These are phyloP conservation scores for Phytophthora chlamydospora DNA, from an alignment of 352 stramenopile species.

Conservation along the genomic window DNA sequence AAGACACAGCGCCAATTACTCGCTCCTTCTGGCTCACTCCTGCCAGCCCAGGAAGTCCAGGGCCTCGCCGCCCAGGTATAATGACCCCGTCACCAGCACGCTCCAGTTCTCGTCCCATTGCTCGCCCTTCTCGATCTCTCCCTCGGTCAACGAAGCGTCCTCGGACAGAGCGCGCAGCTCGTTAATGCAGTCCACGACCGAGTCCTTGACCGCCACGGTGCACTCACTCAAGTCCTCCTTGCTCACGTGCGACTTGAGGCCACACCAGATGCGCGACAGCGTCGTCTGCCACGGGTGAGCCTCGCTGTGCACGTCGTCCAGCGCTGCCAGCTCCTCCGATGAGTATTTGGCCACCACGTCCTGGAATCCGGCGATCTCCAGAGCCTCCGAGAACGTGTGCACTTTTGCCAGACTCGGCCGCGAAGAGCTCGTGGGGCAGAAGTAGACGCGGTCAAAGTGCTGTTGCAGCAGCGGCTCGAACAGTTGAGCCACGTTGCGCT, in stretches of 20 bases:
- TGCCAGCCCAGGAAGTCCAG: constrained; percentile 69
- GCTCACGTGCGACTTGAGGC: constrained; percentile 47
- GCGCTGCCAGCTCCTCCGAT: constrained; percentile 41
- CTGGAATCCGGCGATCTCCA: constrained; percentile 41
- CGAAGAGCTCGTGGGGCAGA: constrained; percentile 67
- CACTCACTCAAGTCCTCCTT: constrained; percentile 37
- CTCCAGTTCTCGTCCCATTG: constrained; percentile 50
- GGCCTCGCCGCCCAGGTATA: constrained; percentile 75
- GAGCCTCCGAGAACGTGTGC: constrained; percentile 68
- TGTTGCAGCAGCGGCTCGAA: constrained; percentile 65
- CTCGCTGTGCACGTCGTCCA: constrained; percentile 52
- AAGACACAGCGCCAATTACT: neutral
- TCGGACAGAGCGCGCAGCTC: constrained; percentile 49
- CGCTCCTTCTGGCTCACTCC: constrained; percentile 39
- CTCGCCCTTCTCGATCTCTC: constrained; percentile 9
- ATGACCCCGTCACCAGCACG: constrained; percentile 76
- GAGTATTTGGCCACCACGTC: constrained; percentile 53
- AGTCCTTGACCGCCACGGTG: constrained; percentile 52
- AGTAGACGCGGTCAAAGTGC: constrained; percentile 80
- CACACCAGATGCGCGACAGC: constrained; percentile 58
- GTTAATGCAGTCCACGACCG: constrained; percentile 64
- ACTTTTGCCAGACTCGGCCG: constrained; percentile 73
- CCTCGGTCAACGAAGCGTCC: constrained; percentile 20
- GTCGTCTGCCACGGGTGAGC: constrained; percentile 64
- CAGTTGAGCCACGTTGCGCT: constrained; percentile 76